These are phyloP conservation scores for Phytophthora cryptogea DNA, from an alignment of 352 stramenopile species.

Conservation along the genomic window DNA sequence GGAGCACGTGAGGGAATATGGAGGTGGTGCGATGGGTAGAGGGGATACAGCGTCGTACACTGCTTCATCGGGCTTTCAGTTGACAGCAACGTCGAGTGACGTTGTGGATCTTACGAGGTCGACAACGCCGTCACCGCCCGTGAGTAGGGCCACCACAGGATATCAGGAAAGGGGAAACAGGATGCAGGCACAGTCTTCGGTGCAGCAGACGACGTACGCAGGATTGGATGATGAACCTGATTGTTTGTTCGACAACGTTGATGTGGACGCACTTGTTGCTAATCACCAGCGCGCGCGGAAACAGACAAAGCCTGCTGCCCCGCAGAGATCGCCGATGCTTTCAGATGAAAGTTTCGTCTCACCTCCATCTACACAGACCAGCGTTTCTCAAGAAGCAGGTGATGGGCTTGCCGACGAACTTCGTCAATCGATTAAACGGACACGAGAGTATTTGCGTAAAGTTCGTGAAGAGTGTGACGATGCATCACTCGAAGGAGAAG, in stretches of 20 bases:
- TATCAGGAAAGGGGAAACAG: constrained; percentile 7
- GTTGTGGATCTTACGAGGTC: constrained; percentile 38
- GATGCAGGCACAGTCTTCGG: neutral
- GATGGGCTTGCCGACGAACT: constrained; percentile 34
- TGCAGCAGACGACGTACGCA: constrained; percentile 12
- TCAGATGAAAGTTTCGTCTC: constrained; percentile 17
- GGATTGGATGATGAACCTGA: constrained; percentile 29
- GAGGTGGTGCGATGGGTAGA: neutral
- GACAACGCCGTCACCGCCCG: neutral
- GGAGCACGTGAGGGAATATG: constrained; percentile 5
- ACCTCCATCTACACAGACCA: constrained; percentile 21
- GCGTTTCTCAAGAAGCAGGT: constrained; percentile 26
- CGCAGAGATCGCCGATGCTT: constrained; percentile 2
- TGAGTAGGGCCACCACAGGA: neutral
- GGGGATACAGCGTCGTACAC: constrained; percentile 4
- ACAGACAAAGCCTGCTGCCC: constrained; percentile 11
- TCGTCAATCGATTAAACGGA: constrained; percentile 60
- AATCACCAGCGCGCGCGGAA: constrained; percentile 45
- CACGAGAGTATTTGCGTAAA: constrained; percentile 60
- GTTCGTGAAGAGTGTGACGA: constrained; percentile 85
- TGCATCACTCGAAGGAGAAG: constrained; percentile 76
- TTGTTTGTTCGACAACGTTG: constrained; percentile 44
- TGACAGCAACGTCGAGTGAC: constrained; percentile 8
- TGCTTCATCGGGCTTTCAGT: neutral
- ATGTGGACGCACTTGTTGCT: constrained; percentile 61